A percentile compares a stretch with the other conserved stretches of the same genome.
phyloP scores from a whole-genome alignment of 2,329 filamentous ascomycete species.

The Neonectria sp. region DNA sequence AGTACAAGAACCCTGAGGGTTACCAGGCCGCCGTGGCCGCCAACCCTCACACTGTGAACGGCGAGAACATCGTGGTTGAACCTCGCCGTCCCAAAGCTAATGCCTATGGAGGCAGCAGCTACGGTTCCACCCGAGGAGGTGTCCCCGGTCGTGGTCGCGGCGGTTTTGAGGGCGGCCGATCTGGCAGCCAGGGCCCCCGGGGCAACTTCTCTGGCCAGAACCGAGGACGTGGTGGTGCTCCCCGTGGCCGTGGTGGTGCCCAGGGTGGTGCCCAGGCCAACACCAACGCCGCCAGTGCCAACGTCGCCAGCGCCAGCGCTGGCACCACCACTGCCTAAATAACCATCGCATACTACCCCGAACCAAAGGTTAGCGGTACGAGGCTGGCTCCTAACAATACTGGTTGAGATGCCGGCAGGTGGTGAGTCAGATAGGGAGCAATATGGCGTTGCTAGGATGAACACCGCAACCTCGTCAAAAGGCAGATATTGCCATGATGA shows the following conservation, averaged over 20 bases:
- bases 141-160: constrained; percentile 76
- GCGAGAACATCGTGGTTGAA: constrained; percentile 88
- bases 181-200: constrained; percentile 74
- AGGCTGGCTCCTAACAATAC: constrained; percentile 17
- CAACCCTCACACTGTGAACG: constrained; percentile 89
- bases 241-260: constrained; percentile 75
- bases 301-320: not conserved
- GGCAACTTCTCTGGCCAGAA: constrained; percentile 78
- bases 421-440: constrained; percentile 7
- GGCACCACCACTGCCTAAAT: constrained; percentile 64
- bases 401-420: constrained; percentile 11
- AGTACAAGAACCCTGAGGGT: constrained; percentile 85
- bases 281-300: constrained; percentile 30
- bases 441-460: constrained; percentile 1
- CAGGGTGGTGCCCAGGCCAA: constrained; percentile 68
- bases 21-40: constrained; percentile 87
- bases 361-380: constrained; percentile 18
- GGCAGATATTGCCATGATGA: constrained; percentile 15
- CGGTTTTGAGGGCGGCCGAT: constrained; percentile 72
- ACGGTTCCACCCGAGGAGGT: constrained; percentile 73
- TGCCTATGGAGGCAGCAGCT: constrained; percentile 79
- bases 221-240: constrained; percentile 76
- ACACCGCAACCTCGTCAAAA: constrained; percentile 5
- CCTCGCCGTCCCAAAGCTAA: constrained; percentile 85
- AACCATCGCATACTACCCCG: constrained; percentile 25